A percentile compares a stretch with the other conserved stretches of the same genome.
phyloP scores from a whole-genome alignment of 306 rosid species.

The Abrus precatorius region DNA sequence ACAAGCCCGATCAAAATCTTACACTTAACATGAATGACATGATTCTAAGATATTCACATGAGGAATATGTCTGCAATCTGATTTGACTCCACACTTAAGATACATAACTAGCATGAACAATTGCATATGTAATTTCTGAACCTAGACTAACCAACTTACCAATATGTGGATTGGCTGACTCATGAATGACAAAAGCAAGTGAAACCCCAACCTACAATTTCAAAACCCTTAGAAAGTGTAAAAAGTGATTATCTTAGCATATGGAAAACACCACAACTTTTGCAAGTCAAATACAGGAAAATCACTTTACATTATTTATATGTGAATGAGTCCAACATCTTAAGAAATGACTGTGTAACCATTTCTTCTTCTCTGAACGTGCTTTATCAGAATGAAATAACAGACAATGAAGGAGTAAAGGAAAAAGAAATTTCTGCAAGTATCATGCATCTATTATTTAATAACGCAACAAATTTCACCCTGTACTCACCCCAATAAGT shows the following conservation, averaged over 20 bases:
- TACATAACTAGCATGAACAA: not conserved
- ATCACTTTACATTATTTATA: constrained; percentile 19
- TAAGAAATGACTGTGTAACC: constrained; percentile 22
- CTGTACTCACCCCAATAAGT: constrained; percentile 86
- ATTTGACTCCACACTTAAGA: constrained; percentile 26
- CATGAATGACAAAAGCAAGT: constrained; percentile 96
- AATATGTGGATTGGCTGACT: constrained; percentile 98
- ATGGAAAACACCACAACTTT: constrained; percentile 32
- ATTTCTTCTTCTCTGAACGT: not conserved
- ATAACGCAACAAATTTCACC: constrained; percentile 41
- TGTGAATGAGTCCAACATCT: constrained; percentile 35
- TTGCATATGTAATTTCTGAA: constrained; percentile 23
- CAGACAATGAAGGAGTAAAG: constrained; percentile 1
- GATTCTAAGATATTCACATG: not conserved
- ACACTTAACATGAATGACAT: not conserved
- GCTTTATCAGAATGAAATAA: not conserved
- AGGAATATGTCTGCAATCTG: not conserved
- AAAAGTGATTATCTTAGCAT: constrained; percentile 38
- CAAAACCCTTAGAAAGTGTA: constrained; percentile 37
- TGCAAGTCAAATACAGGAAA: constrained; percentile 27
- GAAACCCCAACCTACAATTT: constrained; percentile 85
- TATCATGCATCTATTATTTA: constrained; percentile 32
- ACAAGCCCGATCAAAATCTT: no score
- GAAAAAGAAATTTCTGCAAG: not conserved
- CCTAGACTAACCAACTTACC: constrained; percentile 64